phyloP scores from a whole-genome alignment of 345 rosid genomes.

The Syzygium jambos region DNA sequence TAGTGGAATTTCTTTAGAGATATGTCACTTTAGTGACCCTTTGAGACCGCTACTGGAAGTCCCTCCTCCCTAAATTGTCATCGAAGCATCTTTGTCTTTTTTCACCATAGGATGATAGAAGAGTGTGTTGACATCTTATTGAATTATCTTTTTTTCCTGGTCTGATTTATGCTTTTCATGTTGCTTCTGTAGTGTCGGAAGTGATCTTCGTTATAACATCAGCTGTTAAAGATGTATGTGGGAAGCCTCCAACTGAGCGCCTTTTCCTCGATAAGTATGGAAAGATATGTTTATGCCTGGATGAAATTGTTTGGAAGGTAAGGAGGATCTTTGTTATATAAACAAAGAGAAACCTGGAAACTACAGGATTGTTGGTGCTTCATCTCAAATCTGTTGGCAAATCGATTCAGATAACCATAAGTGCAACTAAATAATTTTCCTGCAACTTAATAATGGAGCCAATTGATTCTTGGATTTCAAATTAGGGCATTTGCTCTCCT shows the following conservation, averaged over 20 bases:
- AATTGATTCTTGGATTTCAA: neutral
- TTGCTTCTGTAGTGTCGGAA: constrained; percentile 59
- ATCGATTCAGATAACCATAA: neutral
- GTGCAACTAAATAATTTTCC: neutral
- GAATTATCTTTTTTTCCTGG: neutral
- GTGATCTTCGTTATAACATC: constrained; percentile 79
- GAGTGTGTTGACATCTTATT: neutral
- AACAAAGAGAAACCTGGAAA: neutral
- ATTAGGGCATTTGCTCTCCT: neutral
- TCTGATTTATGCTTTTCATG: neutral
- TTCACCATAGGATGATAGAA: neutral
- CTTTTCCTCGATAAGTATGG: constrained; percentile 94
- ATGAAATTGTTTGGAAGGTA: constrained; percentile 94
- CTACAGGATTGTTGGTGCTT: neutral
- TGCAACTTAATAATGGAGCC: neutral
- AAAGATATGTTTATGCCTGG: constrained; percentile 83
- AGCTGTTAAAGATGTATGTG: constrained; percentile 84
- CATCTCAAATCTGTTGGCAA: neutral
- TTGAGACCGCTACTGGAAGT: neutral
- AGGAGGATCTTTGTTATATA: neutral
- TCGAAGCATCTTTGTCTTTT: neutral
- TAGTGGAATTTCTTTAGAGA: neutral
- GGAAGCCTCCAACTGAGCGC: constrained; percentile 92
- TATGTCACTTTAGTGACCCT: neutral
- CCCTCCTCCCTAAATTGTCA: neutral